Percentiles rank a stretch among this genome's conserved stretches.
Evolutionary conservation across 805 yeast species (phyloP).

Genomic region (Wickerhamiella galacta): DNA sequence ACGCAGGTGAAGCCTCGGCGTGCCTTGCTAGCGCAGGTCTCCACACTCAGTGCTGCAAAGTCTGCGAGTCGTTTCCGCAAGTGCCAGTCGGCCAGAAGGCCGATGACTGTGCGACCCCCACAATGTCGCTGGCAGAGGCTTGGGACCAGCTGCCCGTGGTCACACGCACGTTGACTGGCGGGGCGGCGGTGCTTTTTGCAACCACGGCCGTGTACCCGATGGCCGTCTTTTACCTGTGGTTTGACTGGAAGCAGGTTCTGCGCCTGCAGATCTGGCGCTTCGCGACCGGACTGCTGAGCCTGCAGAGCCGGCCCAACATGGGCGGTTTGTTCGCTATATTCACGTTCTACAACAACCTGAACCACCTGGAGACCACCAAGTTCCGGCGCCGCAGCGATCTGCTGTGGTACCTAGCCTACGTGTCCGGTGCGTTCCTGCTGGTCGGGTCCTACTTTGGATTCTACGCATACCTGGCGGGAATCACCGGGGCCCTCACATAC

Average conservation of each 20-base stretch:
- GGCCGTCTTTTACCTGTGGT: slow-evolving; percentile 8
- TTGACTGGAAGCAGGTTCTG: slow-evolving; percentile 3
- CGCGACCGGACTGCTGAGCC: slow-evolving; percentile 8
- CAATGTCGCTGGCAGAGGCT: slow-evolving; percentile 4
- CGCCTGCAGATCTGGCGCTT: slow-evolving; percentile 10
- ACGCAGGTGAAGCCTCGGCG: too few species aligned
- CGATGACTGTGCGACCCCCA: slow-evolving; percentile 1
- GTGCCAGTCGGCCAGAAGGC: too few species aligned
- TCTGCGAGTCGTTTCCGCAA: too few species aligned
- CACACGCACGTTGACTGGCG: slow-evolving; percentile 6
- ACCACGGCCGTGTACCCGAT: slow-evolving; percentile 5
- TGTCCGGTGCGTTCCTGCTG: slow-evolving; percentile 11
- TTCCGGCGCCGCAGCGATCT: slow-evolving; percentile 4
- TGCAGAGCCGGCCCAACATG: slow-evolving; percentile 2
- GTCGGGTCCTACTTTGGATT: slow-evolving; percentile 10
- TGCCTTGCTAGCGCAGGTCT: too few species aligned
- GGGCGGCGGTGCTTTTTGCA: slow-evolving; percentile 2
- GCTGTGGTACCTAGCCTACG: slow-evolving; percentile 13
- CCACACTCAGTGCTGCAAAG: too few species aligned
- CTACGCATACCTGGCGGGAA: slow-evolving; percentile 16
- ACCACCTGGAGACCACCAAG: slow-evolving; percentile 6
- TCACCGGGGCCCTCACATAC: slow-evolving; percentile 21
- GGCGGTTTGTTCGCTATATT: slow-evolving; percentile 6
- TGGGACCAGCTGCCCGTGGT: slow-evolving; percentile 12
- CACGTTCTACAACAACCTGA: slow-evolving; percentile 4